A percentile compares a stretch with the other conserved stretches of the same genome.
Conservation (phyloP, 2,329 filamentous ascomycete genomes). For the Exophiala aquamarina region DNA sequence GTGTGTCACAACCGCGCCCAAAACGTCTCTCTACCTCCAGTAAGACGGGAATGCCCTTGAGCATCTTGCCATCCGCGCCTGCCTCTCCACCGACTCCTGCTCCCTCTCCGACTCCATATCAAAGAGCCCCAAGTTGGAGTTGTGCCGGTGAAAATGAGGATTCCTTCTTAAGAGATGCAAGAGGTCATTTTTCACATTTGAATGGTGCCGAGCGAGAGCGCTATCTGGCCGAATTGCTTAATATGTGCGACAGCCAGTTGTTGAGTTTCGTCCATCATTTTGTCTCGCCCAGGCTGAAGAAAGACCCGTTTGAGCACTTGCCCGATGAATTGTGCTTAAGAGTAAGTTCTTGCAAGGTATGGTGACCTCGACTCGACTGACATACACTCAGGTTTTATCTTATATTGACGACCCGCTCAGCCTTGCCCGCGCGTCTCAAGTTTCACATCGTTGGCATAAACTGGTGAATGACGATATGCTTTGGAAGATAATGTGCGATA, state of each 20-base stretch:
- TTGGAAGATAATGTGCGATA: constrained; percentile 96
- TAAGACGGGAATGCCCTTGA: constrained; percentile 54
- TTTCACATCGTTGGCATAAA: constrained; percentile 93
- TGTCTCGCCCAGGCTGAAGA: constrained; percentile 89
- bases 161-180: constrained; percentile 74
- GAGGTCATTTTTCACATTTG: constrained; percentile 76
- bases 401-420: constrained; percentile 98
- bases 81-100: constrained; percentile 68
- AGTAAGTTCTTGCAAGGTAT: no score
- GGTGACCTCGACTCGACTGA: no score
- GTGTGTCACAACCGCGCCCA: constrained; percentile 29
- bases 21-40: constrained; percentile 26
- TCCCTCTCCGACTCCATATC: constrained; percentile 64
- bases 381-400: constrained; percentile 69
- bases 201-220: constrained; percentile 74
- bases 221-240: constrained; percentile 82
- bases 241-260: constrained; percentile 91
- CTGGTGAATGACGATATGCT: constrained; percentile 94
- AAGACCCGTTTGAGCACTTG: constrained; percentile 89
- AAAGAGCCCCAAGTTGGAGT: constrained; percentile 54
- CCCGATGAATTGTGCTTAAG: constrained; percentile 90
- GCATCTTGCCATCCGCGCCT: constrained; percentile 63
- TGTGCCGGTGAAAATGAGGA: constrained; percentile 68
- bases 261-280: constrained; percentile 96
- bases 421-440: constrained; percentile 87